phyloP scores from a whole-genome alignment of 805 yeast genomes.

The Kazachstania viticola region DNA sequence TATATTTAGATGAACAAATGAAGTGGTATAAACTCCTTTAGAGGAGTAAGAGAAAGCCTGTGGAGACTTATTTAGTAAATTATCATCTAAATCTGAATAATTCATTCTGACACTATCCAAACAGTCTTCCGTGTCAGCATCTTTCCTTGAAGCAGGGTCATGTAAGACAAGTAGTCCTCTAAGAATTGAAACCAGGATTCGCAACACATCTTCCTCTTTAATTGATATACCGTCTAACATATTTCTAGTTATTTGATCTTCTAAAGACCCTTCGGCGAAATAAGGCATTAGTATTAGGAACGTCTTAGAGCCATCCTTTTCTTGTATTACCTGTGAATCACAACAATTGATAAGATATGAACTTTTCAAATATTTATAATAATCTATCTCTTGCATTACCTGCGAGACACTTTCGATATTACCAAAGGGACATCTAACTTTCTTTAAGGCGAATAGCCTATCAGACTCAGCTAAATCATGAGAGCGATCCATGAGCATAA shows the following conservation, averaged over 20 bases:
- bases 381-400: constrained; percentile 70
- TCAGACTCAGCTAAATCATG: neutral
- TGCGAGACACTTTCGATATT: constrained; percentile 51
- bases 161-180: constrained; percentile 73
- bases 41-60: too few relatives aligned
- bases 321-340: constrained; percentile 63
- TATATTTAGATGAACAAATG: constrained; percentile 73
- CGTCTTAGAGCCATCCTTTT: constrained; percentile 67
- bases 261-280: constrained; percentile 61
- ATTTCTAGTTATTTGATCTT: constrained; percentile 61
- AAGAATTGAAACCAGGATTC: constrained; percentile 56
- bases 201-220: constrained; percentile 52
- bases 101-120: constrained; percentile 11
- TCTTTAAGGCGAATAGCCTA: constrained; percentile 57
- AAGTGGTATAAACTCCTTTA: too few relatives aligned
- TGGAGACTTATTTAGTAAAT: too few relatives aligned
- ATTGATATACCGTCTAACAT: constrained; percentile 42
- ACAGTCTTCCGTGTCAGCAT: constrained; percentile 4
- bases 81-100: too few relatives aligned
- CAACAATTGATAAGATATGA: constrained; percentile 59
- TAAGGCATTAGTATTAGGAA: constrained; percentile 74
- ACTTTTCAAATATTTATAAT: constrained; percentile 56
- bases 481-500: constrained; percentile 33
- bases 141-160: constrained; percentile 16
- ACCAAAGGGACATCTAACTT: constrained; percentile 81